A percentile compares a stretch with the other conserved stretches of the same genome.
These are phyloP conservation scores for Xerocomus tenax DNA, from an alignment of 1,284 basidiomycete genomes.

Conservation along the genomic window DNA sequence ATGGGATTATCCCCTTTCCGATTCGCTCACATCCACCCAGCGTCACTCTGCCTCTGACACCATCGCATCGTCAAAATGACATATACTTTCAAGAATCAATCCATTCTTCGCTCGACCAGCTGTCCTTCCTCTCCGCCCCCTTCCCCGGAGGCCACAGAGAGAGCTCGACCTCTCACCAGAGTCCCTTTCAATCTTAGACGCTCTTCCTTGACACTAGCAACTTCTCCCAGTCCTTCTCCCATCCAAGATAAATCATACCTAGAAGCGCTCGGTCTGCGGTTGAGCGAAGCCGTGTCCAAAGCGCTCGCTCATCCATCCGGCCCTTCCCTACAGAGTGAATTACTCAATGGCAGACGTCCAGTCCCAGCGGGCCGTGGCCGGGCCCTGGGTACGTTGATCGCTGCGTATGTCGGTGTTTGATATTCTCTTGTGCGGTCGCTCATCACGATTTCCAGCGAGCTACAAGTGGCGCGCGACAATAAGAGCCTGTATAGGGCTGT, in stretches of 20 bases:
- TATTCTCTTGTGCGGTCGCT: slow-evolving; percentile 8
- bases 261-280: slow-evolving; percentile 62
- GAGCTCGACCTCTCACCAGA: slow-evolving; percentile 46
- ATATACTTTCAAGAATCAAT: slow-evolving; percentile 59
- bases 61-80: slow-evolving; percentile 36
- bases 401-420: slow-evolving; percentile 43
- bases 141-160: slow-evolving; percentile 38
- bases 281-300: slow-evolving; percentile 73
- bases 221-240: slow-evolving; percentile 36
- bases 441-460: slow-evolving; percentile 43
- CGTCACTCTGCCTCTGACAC: slow-evolving; percentile 8
- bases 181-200: slow-evolving; percentile 52
- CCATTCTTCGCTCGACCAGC: slow-evolving; percentile 55
- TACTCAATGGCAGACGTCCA: slow-evolving; percentile 54
- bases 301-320: slow-evolving; percentile 58
- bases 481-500: slow-evolving; percentile 60
- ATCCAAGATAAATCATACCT: slow-evolving; percentile 71
- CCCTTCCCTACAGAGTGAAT: slow-evolving; percentile 41
- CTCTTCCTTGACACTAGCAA: slow-evolving; percentile 33
- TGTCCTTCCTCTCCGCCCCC: slow-evolving; percentile 51
- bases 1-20: slow-evolving; percentile 59
- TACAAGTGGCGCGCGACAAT: slow-evolving; percentile 54
- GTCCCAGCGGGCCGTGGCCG: slow-evolving; percentile 62
- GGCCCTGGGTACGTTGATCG: slow-evolving; percentile 56
- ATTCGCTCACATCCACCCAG: slow-evolving; percentile 28